These are phyloP conservation scores for Euryodendron excelsum DNA, from an alignment of 148 eudicot species.

Conservation along the genomic window DNA sequence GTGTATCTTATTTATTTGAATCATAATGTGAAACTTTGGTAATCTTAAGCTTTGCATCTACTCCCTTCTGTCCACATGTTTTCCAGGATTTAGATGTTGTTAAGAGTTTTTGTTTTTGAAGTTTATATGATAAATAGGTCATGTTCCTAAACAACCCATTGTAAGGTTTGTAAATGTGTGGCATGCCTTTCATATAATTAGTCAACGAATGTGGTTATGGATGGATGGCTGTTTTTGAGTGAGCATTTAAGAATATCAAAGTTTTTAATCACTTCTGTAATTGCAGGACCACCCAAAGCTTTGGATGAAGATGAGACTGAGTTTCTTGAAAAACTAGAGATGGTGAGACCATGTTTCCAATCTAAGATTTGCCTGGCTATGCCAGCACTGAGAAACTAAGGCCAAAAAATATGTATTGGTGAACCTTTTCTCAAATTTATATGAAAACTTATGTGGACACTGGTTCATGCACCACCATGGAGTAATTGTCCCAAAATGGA, in stretches of 20 bases:
- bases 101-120: not conserved
- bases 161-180: not conserved
- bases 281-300: constrained; percentile 97
- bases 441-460: not conserved
- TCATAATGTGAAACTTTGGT: not conserved
- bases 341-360: constrained; percentile 40
- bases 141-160: not conserved
- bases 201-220: not conserved
- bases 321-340: constrained; percentile 77
- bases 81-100: not conserved
- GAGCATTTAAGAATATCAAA: not conserved
- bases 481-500: not conserved
- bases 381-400: not conserved
- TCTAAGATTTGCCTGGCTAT: not conserved
- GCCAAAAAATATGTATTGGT: not conserved
- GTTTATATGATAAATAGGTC: not conserved
- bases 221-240: not conserved
- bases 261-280: constrained; percentile 1
- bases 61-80: not conserved
- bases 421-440: not conserved
- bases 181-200: constrained; percentile 2
- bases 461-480: not conserved
- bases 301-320: constrained; percentile 95
- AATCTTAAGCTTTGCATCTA: not conserved
- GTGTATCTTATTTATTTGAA: not conserved